Base-by-base conservation (phyloP, 257 asterid species). In the Orobanche coerulescens region DNA sequence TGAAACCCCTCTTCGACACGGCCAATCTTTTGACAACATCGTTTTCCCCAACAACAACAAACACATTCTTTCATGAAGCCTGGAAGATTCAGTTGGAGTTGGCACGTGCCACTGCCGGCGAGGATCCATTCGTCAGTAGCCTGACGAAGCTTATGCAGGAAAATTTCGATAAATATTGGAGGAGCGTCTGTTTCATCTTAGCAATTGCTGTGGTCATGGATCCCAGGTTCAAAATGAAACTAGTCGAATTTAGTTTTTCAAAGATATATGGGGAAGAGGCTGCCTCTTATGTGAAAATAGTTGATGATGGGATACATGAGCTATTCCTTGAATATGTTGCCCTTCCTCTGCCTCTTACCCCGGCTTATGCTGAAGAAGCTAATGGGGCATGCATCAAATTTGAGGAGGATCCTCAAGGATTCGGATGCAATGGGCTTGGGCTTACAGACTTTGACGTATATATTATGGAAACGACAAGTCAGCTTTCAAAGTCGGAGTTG, bases 201-300 rank as follows among this genome's bases (percentile, higher is more conserved):
- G 97, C 99, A 0, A 80, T 81, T 5, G 96, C 99, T 0, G 99
- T 89, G 2, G 95, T 93, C 12, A 78, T 93, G 96, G 99, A 89
- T 67, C 99, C 99, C 7, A 76, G 99, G 52, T 93, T 89, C 88
- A 93, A 93, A 65, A 79, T 93, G 84, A 93, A 89, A 63, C 92
- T 93, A 0, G 99, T 93, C 0, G 95, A 93, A 24, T 93, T 92
- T 69, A 82, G 91, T 58, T 88, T 93, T 62, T 76, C 93, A 0
- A 93, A 86, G 65, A 86, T 88, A 33, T 93, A 93, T 0, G 88
- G 86, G 0, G 95, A 88, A 10, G 94, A 89, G 14, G 75, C 91
- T 43, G 64, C 84, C 30, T 25, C 79, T 0, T 80, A 81, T 2
- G 88, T 86, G 46, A 93, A 79, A 61, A 61, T 71, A 0, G 95